Evolutionary conservation across 352 stramenopile species (phyloP).

Genomic region (Plasmopara halstedii): DNA sequence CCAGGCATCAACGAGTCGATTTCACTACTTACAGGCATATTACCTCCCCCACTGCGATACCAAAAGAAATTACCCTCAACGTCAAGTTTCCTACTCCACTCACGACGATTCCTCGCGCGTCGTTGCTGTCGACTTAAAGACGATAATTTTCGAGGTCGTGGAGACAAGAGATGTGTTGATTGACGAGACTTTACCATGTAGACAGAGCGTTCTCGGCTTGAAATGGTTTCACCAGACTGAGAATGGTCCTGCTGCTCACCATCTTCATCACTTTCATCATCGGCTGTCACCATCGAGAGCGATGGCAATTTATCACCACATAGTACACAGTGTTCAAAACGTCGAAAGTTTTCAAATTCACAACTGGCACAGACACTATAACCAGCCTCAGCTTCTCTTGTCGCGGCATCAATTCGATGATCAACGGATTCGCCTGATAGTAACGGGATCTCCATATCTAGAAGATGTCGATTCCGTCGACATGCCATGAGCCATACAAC

Average conservation of each 20-base stretch:
- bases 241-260: slow-evolving; percentile 3
- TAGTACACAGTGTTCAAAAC: slow-evolving; percentile 51
- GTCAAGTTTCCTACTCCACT: slow-evolving; percentile 60
- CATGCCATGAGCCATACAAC: slow-evolving; percentile 44
- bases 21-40: slow-evolving; percentile 8
- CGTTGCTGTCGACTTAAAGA: slow-evolving; percentile 29
- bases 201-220: slow-evolving; percentile 4
- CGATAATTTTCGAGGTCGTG: slow-evolving; percentile 22
- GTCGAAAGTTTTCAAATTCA: slow-evolving; percentile 72
- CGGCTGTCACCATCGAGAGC: slow-evolving; percentile 14
- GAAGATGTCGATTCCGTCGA: slow-evolving; percentile 27
- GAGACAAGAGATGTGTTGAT: slow-evolving; percentile 9
- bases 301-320: slow-evolving; percentile 47
- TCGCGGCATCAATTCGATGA: slow-evolving; percentile 58
- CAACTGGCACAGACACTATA: slow-evolving; percentile 40
- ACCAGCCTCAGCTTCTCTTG: slow-evolving; percentile 47
- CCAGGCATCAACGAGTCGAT: slow-evolving; percentile 14
- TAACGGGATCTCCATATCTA: slow-evolving; percentile 44
- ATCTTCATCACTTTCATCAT: slow-evolving; percentile 20
- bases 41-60: slow-evolving; percentile 30
- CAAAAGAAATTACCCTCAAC: slow-evolving; percentile 53
- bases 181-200: slow-evolving; percentile 1
- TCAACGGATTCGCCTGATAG: slow-evolving; percentile 48
- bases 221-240: slow-evolving; percentile 2
- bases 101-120: slow-evolving; percentile 42